These are phyloP conservation scores for Teunomyces gatunensis DNA, from an alignment of 805 yeast species.

Conservation along the genomic window DNA sequence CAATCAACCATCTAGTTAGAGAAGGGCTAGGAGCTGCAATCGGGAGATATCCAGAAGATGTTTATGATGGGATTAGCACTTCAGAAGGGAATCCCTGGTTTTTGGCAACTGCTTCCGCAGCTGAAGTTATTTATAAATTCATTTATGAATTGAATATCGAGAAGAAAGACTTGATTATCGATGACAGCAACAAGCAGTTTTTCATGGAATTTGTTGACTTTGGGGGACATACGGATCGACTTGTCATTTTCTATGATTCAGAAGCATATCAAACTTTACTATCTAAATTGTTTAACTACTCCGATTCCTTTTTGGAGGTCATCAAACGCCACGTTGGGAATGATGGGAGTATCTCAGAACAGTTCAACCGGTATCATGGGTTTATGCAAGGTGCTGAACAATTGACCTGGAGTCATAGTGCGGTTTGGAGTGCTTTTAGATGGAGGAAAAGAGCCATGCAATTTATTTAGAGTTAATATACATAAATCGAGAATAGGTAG, in stretches of 20 bases:
- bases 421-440: conserved; percentile 67
- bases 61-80: conserved; percentile 71
- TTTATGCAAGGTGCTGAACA: conserved; percentile 84
- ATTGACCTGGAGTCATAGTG: conserved; percentile 88
- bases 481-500: background rate
- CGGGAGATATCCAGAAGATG: conserved; percentile 92
- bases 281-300: conserved; percentile 47
- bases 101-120: conserved; percentile 67
- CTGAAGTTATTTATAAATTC: conserved; percentile 59
- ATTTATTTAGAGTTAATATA: background rate
- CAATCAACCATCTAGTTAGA: conserved; percentile 59
- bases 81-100: conserved; percentile 95
- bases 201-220: conserved; percentile 29
- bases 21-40: conserved; percentile 56
- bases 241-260: conserved; percentile 35
- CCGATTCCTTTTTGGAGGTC: conserved; percentile 65
- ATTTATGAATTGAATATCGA: conserved; percentile 42
- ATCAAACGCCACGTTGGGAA: conserved; percentile 58
- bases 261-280: conserved; percentile 47
- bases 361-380: conserved; percentile 77
- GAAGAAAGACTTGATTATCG: conserved; percentile 45
- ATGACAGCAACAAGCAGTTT: conserved; percentile 25
- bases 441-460: conserved; percentile 51
- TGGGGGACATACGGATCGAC: conserved; percentile 19
- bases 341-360: conserved; percentile 82